Conservation (phyloP, 345 rosid genomes). For the Sisymbrium altissimum region DNA sequence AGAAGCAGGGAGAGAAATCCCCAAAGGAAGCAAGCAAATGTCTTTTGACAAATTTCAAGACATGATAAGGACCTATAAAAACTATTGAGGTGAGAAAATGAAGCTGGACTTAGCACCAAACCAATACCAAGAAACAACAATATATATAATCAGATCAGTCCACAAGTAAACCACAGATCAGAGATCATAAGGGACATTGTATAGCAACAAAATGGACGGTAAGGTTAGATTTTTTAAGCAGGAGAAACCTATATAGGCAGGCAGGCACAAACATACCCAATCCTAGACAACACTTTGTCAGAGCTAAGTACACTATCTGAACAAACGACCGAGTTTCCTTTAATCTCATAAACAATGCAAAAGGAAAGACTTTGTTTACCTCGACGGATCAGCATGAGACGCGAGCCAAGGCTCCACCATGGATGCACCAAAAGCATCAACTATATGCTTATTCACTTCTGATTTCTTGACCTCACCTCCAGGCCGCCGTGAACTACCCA, state of each 20-base stretch:
- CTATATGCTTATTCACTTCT: constrained; percentile 57
- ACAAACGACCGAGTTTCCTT: not conserved
- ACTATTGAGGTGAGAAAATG: not conserved
- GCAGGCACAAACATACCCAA: not conserved
- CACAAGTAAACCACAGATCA: constrained; percentile 1
- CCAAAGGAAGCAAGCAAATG: not conserved
- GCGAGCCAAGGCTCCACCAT: constrained; percentile 98
- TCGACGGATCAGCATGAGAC: constrained; percentile 89
- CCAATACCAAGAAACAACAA: constrained; percentile 1
- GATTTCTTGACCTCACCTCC: constrained; percentile 64
- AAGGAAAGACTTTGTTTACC: constrained; percentile 40
- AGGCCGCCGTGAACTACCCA: constrained; percentile 46
- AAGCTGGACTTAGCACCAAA: not conserved
- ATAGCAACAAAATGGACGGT: not conserved
- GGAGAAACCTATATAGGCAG: not conserved
- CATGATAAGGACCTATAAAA: not conserved
- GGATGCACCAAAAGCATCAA: constrained; percentile 77
- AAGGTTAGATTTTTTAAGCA: not conserved
- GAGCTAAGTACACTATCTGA: not conserved
- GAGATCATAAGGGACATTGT: not conserved
- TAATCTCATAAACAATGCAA: not conserved
- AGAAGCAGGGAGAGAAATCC: not conserved
- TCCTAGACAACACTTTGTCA: not conserved
- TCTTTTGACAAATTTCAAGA: not conserved
- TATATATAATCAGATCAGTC: not conserved